Evolutionary conservation across 2,329 filamentous ascomycete genomes (phyloP).

Genomic region (Macrophomina tecta): DNA sequence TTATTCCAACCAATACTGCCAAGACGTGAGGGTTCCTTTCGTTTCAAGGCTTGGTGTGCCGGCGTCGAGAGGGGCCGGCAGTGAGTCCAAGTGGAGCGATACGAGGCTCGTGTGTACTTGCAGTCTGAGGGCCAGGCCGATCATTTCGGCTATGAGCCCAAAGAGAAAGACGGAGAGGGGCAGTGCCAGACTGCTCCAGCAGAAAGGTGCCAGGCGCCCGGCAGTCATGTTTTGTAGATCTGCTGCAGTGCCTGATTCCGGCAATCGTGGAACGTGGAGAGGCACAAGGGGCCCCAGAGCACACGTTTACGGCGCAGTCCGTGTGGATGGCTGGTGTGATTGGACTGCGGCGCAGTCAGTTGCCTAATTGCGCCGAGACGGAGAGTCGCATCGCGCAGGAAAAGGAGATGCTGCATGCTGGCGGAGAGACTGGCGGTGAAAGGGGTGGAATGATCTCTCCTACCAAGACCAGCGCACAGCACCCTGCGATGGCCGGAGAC

Average conservation of each 20-base stretch:
- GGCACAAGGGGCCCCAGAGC: not conserved
- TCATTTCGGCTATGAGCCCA: not conserved
- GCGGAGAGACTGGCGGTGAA: not conserved
- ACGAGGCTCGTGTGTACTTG: not conserved
- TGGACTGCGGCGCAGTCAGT: not conserved
- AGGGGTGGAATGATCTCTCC: not conserved
- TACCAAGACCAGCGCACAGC: not conserved
- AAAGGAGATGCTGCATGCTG: not conserved
- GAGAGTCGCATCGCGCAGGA: not conserved
- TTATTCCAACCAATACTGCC: not conserved
- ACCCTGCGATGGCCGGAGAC: not conserved
- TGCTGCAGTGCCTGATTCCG: not conserved
- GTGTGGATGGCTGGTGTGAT: not conserved
- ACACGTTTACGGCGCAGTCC: not conserved
- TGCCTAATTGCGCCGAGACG: not conserved
- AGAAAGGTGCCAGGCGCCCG: not conserved
- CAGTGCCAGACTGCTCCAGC: not conserved
- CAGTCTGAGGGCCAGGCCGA: not conserved
- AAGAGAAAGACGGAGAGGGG: not conserved
- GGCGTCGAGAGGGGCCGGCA: not conserved
- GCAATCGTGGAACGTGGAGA: not conserved
- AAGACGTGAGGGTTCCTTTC: not conserved
- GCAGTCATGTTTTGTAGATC: not conserved
- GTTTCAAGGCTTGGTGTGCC: not conserved
- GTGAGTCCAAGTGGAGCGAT: not conserved